Base-by-base conservation (phyloP, 164 flowering plant genomes). In the Magnolia changhungtana region DNA sequence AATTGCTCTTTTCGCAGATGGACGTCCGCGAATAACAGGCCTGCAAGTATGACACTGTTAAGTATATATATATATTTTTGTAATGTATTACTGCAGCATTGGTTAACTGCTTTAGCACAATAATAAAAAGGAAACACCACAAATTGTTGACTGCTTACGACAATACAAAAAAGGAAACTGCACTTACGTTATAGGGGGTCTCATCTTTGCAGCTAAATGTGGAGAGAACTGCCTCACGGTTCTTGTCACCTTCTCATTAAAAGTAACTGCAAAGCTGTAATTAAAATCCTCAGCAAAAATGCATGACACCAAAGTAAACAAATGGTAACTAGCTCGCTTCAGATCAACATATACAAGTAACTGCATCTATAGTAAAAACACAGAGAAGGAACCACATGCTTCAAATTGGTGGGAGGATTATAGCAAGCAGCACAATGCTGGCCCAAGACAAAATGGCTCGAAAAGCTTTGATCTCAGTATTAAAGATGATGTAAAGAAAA, bases 1-100 rank as follows among this genome's bases (percentile, higher is more conserved):
- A 78, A 96, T 87, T 61, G 93, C 81, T 87, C 98, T 88, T 86
- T 91, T 94, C 7, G 89, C 81, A 29, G 99, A 92, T 74, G 99
- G 94, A 50, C 99, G 98, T 29, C 98, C 98, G 52, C 99, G 98
- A 78, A 94, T 90, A 79, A 94, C 98, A 83, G 99, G 98, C 77
- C 98, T 96, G 87, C 18, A 78, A 76, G 76, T 29, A 37, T 37
- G 45, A 37, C 29, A 27, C 29, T 37, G 45, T 37, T 37, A 37
- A 37, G 7, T 37, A 0, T 4, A 4, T 37, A 4, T 37, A 4
- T 37, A 4, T 37, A n/a, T 37, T 37, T 37, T 37, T 37, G 45
- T 37, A 37, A 37, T 37, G 45, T 37, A 55, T 55, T 16, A 55
- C 18, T 11, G 18, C 61, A 55, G 16, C 61, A 55, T 16, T 11